Evolutionary conservation across 2,329 filamentous ascomycete species (phyloP), one percentile per base, ranked within the genome.

Genomic region (Fusarium duplospermum): DNA sequence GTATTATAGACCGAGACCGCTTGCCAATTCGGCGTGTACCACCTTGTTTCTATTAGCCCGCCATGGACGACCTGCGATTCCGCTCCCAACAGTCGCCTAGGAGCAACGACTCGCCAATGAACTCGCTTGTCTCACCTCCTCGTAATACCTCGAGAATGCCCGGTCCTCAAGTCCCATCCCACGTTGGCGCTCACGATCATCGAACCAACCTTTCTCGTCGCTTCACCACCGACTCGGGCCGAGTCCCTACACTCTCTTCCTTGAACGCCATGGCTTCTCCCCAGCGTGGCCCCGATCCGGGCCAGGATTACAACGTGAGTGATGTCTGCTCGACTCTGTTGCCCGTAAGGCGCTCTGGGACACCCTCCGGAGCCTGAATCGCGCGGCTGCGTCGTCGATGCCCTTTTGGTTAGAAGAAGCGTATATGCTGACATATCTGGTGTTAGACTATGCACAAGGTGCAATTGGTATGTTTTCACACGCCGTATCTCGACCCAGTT

Each of bases 221-320:
- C 81, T 98, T 98, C 85, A 98, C 96, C 73, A 96, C 95, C 67
- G 97, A 98, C 85, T 92, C 94, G 85, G 89, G 94, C 84, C 89
- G 95, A 88, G 87, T 96, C 84, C 93, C 93, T 83, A 94, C 93
- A 81, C 86, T 94, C 84, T 90, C 88, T 67, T 89, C 90, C 57
- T 59, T 78, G 57, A 67, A 66, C 47, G 61, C 71, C 11, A 33
- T 95, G 80, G 87, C 88, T 42, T 82, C 84, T 56, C 86, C 86
- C 76, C 84, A 86, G 77, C 87, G 87, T 72, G 82, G 81, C 40
- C 83, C 85, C 60, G 88, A 89, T 64, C 78, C 84, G 24, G 67
- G 78, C 66, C 86, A 87, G 78, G 88, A 90, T 72, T 88, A 88
- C 79, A 80, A 81, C 61, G 83, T 85, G 77, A 77, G 82, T 83